These are phyloP conservation scores for Strobilomyces dryophilus DNA, from an alignment of 768 basidiomycete genomes.

Conservation along the genomic window DNA sequence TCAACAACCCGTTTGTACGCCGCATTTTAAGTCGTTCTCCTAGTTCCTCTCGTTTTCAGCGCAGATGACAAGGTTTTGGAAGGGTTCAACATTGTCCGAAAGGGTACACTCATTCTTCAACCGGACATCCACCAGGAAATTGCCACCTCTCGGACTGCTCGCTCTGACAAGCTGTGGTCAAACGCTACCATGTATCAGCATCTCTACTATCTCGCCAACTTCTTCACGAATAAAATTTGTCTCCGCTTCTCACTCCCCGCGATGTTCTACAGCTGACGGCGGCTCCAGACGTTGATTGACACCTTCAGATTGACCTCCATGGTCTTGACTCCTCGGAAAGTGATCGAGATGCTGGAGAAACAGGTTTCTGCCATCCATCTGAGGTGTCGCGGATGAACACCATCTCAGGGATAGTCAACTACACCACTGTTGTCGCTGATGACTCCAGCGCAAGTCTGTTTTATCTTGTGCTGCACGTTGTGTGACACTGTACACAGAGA, in stretches of 20 bases:
- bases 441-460: neutral
- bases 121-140: neutral
- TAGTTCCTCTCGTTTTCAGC: too few relatives aligned
- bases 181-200: neutral
- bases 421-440: neutral
- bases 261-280: neutral
- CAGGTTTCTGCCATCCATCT: neutral
- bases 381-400: neutral
- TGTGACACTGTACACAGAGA: neutral
- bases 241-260: neutral
- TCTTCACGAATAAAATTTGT: neutral
- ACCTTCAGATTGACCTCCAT: neutral
- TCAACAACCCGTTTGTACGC: too few relatives aligned
- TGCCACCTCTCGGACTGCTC: neutral
- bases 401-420: neutral
- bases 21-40: too few relatives aligned
- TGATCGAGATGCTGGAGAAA: neutral
- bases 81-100: too few relatives aligned
- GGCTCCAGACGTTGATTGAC: neutral
- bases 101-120: too few relatives aligned
- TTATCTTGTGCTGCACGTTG: neutral
- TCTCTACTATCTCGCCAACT: neutral
- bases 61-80: too few relatives aligned
- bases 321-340: neutral
- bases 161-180: neutral